Conservation (phyloP, 2,329 filamentous ascomycete species). For the Diaporthe humulicola region DNA sequence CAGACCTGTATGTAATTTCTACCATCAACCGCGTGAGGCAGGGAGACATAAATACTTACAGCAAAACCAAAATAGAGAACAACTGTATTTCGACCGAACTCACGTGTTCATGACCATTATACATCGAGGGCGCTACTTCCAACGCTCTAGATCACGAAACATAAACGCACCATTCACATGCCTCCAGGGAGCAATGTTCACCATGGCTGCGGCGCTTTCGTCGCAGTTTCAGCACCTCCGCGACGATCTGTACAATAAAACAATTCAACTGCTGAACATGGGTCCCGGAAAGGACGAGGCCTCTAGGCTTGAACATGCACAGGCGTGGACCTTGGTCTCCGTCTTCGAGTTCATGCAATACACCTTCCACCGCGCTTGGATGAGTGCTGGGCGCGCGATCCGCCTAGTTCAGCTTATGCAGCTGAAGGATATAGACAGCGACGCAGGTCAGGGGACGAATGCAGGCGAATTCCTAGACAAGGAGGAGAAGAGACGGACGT, state of each 20-base stretch:
- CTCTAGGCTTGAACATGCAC: conserved; percentile 25
- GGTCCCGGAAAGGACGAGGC: not conserved
- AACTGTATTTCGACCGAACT: too few relatives aligned
- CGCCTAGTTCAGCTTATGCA: conserved; percentile 46
- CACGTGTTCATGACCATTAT: too few relatives aligned
- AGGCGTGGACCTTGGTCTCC: conserved; percentile 45
- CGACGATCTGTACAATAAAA: not conserved
- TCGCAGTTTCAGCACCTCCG: not conserved
- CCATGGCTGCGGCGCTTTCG: not conserved
- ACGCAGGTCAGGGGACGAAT: conserved; percentile 40
- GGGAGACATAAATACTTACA: too few relatives aligned
- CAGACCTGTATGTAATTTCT: too few relatives aligned
- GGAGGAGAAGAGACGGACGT: conserved; percentile 44
- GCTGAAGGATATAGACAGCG: conserved; percentile 39
- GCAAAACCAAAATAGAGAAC: too few relatives aligned
- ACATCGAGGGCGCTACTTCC: too few relatives aligned
- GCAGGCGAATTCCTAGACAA: conserved; percentile 26
- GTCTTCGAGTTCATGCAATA: conserved; percentile 44
- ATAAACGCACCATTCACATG: too few relatives aligned
- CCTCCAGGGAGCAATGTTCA: not conserved
- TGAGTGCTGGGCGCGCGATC: conserved; percentile 52
- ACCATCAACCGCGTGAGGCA: too few relatives aligned
- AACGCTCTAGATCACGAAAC: too few relatives aligned
- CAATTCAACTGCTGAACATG: not conserved
- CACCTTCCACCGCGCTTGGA: conserved; percentile 46